phyloP scores from a whole-genome alignment of 805 yeast genomes.

The Cyberlindnera maclurae region DNA sequence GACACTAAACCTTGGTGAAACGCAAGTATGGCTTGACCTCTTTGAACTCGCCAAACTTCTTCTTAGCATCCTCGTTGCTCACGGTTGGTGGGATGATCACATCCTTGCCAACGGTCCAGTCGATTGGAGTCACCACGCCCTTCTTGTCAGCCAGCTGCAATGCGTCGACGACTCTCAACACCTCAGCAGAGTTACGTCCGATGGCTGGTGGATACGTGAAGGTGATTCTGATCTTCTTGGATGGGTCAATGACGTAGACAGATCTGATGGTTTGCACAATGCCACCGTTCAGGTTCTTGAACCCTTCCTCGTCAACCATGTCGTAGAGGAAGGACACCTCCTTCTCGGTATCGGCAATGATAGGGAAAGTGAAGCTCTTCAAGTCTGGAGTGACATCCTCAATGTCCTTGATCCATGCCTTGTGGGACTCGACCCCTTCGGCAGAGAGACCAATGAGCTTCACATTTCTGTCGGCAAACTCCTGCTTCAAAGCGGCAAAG shows the following conservation, averaged over 20 bases:
- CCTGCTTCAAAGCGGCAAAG: slow-evolving; percentile 82
- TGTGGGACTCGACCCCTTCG: slow-evolving; percentile 72
- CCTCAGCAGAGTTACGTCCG: slow-evolving; percentile 92
- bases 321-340: slow-evolving; percentile 80
- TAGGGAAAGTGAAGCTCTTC: slow-evolving; percentile 75
- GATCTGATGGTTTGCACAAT: slow-evolving; percentile 85
- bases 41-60: slow-evolving; percentile 79
- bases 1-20: slow-evolving; percentile 40
- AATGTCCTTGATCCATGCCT: slow-evolving; percentile 84
- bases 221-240: slow-evolving; percentile 79
- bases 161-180: slow-evolving; percentile 83
- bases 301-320: slow-evolving; percentile 83
- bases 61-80: slow-evolving; percentile 68
- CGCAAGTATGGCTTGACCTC: slow-evolving; percentile 89
- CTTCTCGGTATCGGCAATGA: slow-evolving; percentile 81
- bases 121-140: slow-evolving; percentile 85
- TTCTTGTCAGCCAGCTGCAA: slow-evolving; percentile 77
- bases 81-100: slow-evolving; percentile 89
- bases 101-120: slow-evolving; percentile 87
- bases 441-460: slow-evolving; percentile 89
- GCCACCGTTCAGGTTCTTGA: slow-evolving; percentile 65
- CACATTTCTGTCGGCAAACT: slow-evolving; percentile 76
- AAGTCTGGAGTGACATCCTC: slow-evolving; percentile 71
- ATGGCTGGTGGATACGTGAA: slow-evolving; percentile 89
- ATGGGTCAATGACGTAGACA: slow-evolving; percentile 86